phyloP scores from a whole-genome alignment of 371 early-diverging fungal genomes.

The Aphelidium insulamus region DNA sequence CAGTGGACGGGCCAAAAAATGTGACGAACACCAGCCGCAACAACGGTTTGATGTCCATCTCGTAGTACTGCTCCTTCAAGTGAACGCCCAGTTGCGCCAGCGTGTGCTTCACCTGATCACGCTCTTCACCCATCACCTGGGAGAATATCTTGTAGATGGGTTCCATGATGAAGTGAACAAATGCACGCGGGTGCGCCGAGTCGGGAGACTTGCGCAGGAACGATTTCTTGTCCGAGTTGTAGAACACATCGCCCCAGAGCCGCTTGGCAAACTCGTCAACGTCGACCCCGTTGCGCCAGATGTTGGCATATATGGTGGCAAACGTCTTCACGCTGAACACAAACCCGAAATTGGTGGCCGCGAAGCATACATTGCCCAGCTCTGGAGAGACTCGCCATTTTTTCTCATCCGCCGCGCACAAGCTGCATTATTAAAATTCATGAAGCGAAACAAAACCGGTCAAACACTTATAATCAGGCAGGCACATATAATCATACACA shows the following conservation, averaged over 20 bases:
- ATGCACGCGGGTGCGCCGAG: conserved; percentile 41
- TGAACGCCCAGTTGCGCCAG: conserved; percentile 55
- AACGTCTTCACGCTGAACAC: conserved; percentile 83
- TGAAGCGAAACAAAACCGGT: not conserved
- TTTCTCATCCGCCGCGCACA: conserved; percentile 2
- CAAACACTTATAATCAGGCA: no score
- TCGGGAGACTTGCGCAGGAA: conserved; percentile 50
- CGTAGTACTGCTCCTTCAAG: conserved; percentile 50
- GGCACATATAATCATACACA: conserved; percentile 1
- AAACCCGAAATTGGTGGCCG: conserved; percentile 80
- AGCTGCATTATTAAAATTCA: not conserved
- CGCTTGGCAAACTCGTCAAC: conserved; percentile 63
- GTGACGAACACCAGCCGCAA: conserved; percentile 51
- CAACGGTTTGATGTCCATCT: conserved; percentile 56
- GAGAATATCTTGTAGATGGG: conserved; percentile 87
- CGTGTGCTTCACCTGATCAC: conserved; percentile 32
- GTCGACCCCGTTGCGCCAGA: conserved; percentile 32
- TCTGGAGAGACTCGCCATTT: conserved; percentile 69
- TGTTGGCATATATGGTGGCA: conserved; percentile 65
- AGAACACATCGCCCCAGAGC: conserved; percentile 94
- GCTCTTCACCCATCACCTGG: conserved; percentile 52
- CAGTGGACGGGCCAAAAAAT: conserved; percentile 73
- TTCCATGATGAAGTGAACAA: conserved; percentile 90
- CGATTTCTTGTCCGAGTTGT: conserved; percentile 43
- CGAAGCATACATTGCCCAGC: conserved; percentile 89